Evolutionary conservation across 495 filamentous ascomycete species (phyloP).

Genomic region (Endocarpon pusillum): DNA sequence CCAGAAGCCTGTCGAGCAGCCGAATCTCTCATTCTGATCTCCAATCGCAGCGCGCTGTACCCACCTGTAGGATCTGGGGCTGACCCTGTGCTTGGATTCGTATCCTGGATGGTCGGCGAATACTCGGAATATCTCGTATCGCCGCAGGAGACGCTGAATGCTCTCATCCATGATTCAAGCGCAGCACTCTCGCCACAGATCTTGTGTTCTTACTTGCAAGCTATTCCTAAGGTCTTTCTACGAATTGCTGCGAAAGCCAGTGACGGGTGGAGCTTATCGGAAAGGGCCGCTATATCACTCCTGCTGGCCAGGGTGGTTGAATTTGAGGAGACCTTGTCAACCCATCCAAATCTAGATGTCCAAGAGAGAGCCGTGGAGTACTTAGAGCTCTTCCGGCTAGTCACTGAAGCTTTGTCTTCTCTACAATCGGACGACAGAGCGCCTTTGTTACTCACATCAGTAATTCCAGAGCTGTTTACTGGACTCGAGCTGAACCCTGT

Average conservation of each 20-base stretch:
- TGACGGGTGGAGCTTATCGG: conserved; percentile 40
- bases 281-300: conserved; percentile 52
- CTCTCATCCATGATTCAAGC: conserved; percentile 51
- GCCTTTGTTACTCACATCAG: conserved; percentile 68
- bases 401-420: conserved; percentile 57
- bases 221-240: conserved; percentile 68
- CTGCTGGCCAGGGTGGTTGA: conserved; percentile 64
- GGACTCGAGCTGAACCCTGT: conserved; percentile 87
- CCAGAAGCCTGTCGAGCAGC: conserved; percentile 65
- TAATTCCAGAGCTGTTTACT: conserved; percentile 69
- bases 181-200: conserved; percentile 41
- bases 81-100: conserved; percentile 47
- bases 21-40: conserved; percentile 46
- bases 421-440: conserved; percentile 41
- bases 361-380: conserved; percentile 91
- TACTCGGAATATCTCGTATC: conserved; percentile 51
- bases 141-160: conserved; percentile 46
- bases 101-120: conserved; percentile 78
- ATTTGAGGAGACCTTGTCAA: conserved; percentile 57
- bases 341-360: conserved; percentile 81
- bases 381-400: conserved; percentile 70
- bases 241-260: conserved; percentile 39
- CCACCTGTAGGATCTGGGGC: conserved; percentile 26
- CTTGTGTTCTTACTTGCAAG: conserved; percentile 67
- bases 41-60: conserved; percentile 28